These are phyloP conservation scores for Geotrichum citri-aurantii DNA, from an alignment of 1,139 yeast species.

Conservation along the genomic window DNA sequence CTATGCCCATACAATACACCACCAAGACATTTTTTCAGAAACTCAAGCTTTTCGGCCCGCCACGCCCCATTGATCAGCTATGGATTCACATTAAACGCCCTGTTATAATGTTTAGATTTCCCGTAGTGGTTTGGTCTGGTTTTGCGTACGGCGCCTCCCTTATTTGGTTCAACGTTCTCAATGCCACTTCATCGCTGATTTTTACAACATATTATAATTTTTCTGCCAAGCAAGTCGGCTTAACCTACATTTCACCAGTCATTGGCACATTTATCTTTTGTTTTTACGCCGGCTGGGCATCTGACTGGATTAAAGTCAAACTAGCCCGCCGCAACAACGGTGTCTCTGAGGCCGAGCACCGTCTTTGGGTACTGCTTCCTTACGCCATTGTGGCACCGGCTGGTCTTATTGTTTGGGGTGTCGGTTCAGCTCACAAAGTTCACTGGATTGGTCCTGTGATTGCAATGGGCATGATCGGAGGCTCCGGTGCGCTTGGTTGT, in stretches of 20 bases:
- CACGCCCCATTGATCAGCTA: conserved; percentile 21
- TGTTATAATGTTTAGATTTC: conserved; percentile 39
- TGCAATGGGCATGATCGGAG: conserved; percentile 43
- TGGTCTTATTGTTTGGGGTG: conserved; percentile 73
- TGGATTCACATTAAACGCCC: conserved; percentile 26
- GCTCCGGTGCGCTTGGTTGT: conserved; percentile 50
- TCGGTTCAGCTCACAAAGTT: conserved; percentile 58
- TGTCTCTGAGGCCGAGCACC: conserved; percentile 66
- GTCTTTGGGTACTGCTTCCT: conserved; percentile 61
- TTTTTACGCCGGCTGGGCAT: conserved; percentile 44
- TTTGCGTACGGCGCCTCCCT: conserved; percentile 58
- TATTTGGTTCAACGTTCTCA: conserved; percentile 50
- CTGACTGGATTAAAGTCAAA: conserved; percentile 60
- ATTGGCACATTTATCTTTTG: conserved; percentile 75
- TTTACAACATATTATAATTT: conserved; percentile 58
- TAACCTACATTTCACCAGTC: conserved; percentile 72
- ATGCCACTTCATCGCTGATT: conserved; percentile 55
- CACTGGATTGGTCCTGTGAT: conserved; percentile 49
- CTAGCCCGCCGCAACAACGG: conserved; percentile 65
- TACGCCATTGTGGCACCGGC: conserved; percentile 63
- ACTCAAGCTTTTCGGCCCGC: conserved; percentile 33
- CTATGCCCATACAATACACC: not conserved
- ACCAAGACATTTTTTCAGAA: conserved; percentile 30
- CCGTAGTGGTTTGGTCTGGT: conserved; percentile 59
- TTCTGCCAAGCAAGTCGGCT: conserved; percentile 64